Percentiles rank a stretch among this genome's conserved stretches.
Evolutionary conservation across 495 filamentous ascomycete genomes (phyloP).

Genomic region (Astrothelium subdiscretum): DNA sequence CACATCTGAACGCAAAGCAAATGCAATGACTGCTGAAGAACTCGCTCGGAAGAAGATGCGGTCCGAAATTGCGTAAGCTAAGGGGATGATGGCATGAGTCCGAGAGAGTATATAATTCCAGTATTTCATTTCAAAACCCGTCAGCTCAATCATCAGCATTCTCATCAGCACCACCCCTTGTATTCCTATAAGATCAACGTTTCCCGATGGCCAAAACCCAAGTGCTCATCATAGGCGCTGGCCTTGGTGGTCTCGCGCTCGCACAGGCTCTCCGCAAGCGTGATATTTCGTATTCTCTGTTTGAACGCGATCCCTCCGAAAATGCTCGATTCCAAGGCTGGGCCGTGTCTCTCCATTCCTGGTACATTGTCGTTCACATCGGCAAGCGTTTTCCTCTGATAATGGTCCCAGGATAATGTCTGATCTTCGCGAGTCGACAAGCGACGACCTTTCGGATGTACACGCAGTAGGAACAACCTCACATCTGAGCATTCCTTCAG

Average conservation of each 20-base stretch:
- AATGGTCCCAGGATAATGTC: background rate
- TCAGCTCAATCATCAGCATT: background rate
- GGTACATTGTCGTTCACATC: background rate
- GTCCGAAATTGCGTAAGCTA: too few species aligned
- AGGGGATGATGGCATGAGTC: too few species aligned
- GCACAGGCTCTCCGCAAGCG: conserved; percentile 7
- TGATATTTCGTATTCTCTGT: conserved; percentile 37
- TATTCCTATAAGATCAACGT: background rate
- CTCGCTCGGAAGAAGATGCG: too few species aligned
- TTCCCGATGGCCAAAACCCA: background rate
- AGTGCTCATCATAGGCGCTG: conserved; percentile 5
- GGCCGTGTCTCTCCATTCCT: conserved; percentile 45
- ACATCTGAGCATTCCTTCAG: background rate
- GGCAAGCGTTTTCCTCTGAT: background rate
- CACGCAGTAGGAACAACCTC: background rate
- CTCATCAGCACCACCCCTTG: background rate
- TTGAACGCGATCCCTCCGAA: conserved; percentile 40
- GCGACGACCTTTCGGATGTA: background rate
- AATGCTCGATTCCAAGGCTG: conserved; percentile 40
- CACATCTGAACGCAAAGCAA: too few species aligned
- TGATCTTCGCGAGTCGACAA: background rate
- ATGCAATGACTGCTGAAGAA: too few species aligned
- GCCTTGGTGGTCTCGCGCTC: conserved; percentile 1
- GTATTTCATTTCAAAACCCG: background rate
- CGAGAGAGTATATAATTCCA: background rate